phyloP scores from a whole-genome alignment of 768 basidiomycete species.

The Chlorophyllum brunneum region DNA sequence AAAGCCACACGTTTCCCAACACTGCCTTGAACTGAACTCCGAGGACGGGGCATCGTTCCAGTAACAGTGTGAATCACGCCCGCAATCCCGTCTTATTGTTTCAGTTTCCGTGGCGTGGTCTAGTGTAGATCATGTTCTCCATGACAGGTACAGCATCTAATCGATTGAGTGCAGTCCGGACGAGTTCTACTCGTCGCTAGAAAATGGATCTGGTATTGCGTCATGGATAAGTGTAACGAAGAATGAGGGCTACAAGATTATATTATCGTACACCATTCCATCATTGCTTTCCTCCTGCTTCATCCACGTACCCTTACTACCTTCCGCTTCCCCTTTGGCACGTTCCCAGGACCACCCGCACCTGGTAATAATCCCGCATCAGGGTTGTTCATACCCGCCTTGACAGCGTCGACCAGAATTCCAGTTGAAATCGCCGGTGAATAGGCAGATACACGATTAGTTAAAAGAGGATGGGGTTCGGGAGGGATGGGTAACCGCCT shows the following conservation, averaged over 20 bases:
- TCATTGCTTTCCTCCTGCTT: slow-evolving; percentile 4
- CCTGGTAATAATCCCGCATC: slow-evolving; percentile 27
- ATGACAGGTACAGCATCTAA: too few relatives aligned
- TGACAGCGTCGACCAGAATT: slow-evolving; percentile 77
- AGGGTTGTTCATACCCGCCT: slow-evolving; percentile 70
- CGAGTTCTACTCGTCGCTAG: too few relatives aligned
- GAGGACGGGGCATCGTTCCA: too few relatives aligned
- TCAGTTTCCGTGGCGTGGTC: too few relatives aligned
- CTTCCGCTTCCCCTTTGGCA: slow-evolving; percentile 75
- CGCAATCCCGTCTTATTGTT: too few relatives aligned
- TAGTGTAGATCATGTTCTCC: too few relatives aligned
- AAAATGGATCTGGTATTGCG: too few relatives aligned
- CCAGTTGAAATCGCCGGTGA: slow-evolving; percentile 77
- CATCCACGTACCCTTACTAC: slow-evolving; percentile 71
- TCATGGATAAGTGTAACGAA: background rate
- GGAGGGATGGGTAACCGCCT: slow-evolving; percentile 70
- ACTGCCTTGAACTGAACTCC: too few relatives aligned
- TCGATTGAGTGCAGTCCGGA: too few relatives aligned
- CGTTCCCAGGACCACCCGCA: slow-evolving; percentile 31
- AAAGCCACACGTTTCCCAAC: too few relatives aligned
- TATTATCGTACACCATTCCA: slow-evolving; percentile 3
- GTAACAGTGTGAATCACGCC: too few relatives aligned
- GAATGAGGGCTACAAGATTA: background rate
- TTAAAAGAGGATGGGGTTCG: slow-evolving; percentile 67
- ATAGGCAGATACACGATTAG: slow-evolving; percentile 73